Evolutionary conservation across 2,329 filamentous ascomycete genomes (phyloP).

Genomic region (Leptoxyphium fumago): DNA sequence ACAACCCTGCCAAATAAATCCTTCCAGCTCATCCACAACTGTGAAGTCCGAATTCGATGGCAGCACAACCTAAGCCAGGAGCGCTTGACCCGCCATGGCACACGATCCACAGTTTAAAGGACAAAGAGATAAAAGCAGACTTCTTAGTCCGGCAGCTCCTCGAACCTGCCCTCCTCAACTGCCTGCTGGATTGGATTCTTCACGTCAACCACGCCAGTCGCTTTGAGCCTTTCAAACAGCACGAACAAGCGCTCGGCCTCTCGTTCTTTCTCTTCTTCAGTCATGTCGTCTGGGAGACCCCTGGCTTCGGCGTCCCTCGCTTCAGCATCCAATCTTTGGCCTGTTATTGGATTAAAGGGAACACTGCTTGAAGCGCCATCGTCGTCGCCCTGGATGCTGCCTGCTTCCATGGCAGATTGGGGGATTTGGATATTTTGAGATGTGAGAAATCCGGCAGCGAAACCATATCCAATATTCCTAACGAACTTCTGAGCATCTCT

Average conservation of each 20-base stretch:
- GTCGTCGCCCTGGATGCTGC: slow-evolving; percentile 20
- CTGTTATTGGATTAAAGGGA: slow-evolving; percentile 69
- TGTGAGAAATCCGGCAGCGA: slow-evolving; percentile 78
- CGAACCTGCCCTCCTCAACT: slow-evolving; percentile 52
- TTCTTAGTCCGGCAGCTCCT: slow-evolving; percentile 37
- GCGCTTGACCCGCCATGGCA: no score
- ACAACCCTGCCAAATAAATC: no score
- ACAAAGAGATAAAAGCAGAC: neutral
- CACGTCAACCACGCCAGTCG: slow-evolving; percentile 61
- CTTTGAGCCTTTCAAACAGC: slow-evolving; percentile 66
- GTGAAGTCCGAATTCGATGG: no score
- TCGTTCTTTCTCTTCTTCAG: slow-evolving; percentile 75
- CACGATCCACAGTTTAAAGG: no score
- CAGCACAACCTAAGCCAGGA: no score
- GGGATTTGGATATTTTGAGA: slow-evolving; percentile 70
- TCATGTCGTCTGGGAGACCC: slow-evolving; percentile 58
- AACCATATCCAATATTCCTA: slow-evolving; percentile 86
- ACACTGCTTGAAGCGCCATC: slow-evolving; percentile 14
- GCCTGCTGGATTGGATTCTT: slow-evolving; percentile 66
- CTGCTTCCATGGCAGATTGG: slow-evolving; percentile 45
- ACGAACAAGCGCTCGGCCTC: slow-evolving; percentile 86
- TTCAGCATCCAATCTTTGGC: slow-evolving; percentile 44
- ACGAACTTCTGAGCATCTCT: slow-evolving; percentile 69
- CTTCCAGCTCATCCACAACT: no score
- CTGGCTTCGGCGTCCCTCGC: slow-evolving; percentile 44